These are phyloP conservation scores for Malassezia arunalokei DNA, from an alignment of 1,284 basidiomycete species.

Conservation along the genomic window DNA sequence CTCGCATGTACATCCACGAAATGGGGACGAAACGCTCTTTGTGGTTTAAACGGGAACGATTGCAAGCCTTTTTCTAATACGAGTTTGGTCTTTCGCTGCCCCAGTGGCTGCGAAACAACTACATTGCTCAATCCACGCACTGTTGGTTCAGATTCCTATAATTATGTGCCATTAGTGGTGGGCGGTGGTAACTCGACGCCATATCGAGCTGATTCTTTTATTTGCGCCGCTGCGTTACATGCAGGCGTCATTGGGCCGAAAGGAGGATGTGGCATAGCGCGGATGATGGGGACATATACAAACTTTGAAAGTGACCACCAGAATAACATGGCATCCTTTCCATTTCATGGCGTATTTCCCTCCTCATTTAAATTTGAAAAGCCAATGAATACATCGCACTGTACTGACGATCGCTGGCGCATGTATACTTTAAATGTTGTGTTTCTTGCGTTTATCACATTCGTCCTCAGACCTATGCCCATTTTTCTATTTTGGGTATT, in stretches of 20 bases:
- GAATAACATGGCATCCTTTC: constrained; percentile 59
- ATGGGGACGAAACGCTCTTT: constrained; percentile 48
- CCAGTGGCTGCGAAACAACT: constrained; percentile 58
- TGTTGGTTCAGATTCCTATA: constrained; percentile 58
- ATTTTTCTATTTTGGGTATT: constrained; percentile 59
- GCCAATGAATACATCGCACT: constrained; percentile 51
- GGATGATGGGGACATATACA: constrained; percentile 61
- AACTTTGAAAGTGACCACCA: constrained; percentile 55
- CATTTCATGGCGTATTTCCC: constrained; percentile 65
- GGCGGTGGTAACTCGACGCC: constrained; percentile 59
- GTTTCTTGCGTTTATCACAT: constrained; percentile 58
- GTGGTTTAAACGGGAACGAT: constrained; percentile 59
- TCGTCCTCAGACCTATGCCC: constrained; percentile 61
- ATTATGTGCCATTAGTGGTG: constrained; percentile 63
- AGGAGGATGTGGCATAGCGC: constrained; percentile 66
- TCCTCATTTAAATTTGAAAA: constrained; percentile 51
- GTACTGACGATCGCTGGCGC: constrained; percentile 57
- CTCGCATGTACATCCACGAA: constrained; percentile 35
- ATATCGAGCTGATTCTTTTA: constrained; percentile 71
- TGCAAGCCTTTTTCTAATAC: constrained; percentile 57
- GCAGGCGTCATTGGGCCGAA: constrained; percentile 59
- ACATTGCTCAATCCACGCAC: constrained; percentile 63
- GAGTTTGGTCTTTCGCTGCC: constrained; percentile 62
- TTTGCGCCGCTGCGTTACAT: constrained; percentile 66
- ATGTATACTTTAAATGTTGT: constrained; percentile 31